Base-by-base conservation (phyloP, 2,329 filamentous ascomycete genomes). In the Claviceps africana region DNA sequence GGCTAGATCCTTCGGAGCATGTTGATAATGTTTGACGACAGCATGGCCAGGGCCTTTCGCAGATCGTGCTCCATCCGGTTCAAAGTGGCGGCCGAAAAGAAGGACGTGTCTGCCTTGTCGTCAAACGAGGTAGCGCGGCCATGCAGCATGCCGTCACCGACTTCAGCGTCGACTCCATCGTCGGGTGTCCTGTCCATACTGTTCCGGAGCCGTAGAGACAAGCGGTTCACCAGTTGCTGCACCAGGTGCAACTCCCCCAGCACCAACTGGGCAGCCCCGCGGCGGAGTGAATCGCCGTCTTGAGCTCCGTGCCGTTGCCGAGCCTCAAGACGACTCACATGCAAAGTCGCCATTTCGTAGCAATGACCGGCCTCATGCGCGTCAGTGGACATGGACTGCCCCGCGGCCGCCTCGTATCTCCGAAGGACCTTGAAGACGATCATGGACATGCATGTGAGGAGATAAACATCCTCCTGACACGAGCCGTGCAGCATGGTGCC, bases 201-300 rank as follows among this genome's bases (percentile, higher is more conserved):
- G 17, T 19, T 21, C 31, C 31, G 21, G 11, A 55, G 54, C 19
- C 48, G 31, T 1, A 30, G 31, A 10, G 64, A 64, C 7, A 66
- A 47, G 37, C 58, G 52, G 45, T 62, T 60, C 1, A 67, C 56
- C 13, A 67, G 51, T 8, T 56, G 48, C 51, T 63, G 64, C 3
- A 63, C 63, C 25, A 60, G 61, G 51, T 67, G 62, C 31, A 68
- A 56, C 50, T 68, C 62, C 40, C 61, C 59, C 21, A 68, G 61
- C 21, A 68, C 59, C 25, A 62, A 51, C 56, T 67, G 65, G 3
- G 54, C 51, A 8, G 48, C 31, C 13, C 46, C 10, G 8, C 54
- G 51, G 3, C 51, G 35, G 22, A 37, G 30, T 3, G 46, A 25
- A 15, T 37, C 13, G 10, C 46, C 30, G 17, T 28, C 31, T 4